Percentiles rank a stretch among this genome's conserved stretches.
Conservation (phyloP, 1,284 basidiomycete genomes). For the Pterulicium gracile region DNA sequence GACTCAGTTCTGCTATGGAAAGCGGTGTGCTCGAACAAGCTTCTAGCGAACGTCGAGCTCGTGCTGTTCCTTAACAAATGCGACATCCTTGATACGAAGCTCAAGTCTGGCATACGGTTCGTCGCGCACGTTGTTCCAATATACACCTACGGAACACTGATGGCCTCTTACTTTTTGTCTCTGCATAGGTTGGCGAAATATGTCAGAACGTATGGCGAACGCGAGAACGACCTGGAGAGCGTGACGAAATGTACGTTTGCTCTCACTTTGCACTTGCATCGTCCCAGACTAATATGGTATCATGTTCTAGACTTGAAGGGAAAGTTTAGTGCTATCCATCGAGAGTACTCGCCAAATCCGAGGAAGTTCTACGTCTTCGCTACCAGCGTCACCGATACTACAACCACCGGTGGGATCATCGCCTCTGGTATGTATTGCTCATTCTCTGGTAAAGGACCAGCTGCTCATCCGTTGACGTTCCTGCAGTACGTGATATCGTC, state of each 20-base stretch:
- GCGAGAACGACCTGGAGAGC: conserved; percentile 59
- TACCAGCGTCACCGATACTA: conserved; percentile 71
- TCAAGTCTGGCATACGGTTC: conserved; percentile 45
- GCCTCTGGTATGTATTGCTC: conserved; percentile 49
- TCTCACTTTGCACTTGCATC: neutral
- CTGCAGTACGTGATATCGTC: conserved; percentile 25
- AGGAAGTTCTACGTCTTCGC: conserved; percentile 73
- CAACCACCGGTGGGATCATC: conserved; percentile 67
- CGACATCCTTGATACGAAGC: conserved; percentile 59
- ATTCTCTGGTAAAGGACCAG: neutral
- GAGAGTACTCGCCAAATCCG: conserved; percentile 64
- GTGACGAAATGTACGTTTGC: conserved; percentile 53
- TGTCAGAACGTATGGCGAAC: conserved; percentile 62
- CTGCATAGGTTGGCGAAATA: conserved; percentile 51
- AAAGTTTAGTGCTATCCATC: conserved; percentile 69
- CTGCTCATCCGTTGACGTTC: neutral
- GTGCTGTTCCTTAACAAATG: conserved; percentile 77
- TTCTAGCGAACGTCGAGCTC: conserved; percentile 61
- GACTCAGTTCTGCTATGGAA: conserved; percentile 77
- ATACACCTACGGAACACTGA: conserved; percentile 4
- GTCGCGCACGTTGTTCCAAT: conserved; percentile 7
- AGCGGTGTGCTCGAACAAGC: conserved; percentile 61
- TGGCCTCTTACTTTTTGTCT: conserved; percentile 6
- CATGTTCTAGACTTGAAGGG: conserved; percentile 46
- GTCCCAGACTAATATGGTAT: conserved; percentile 1